Evolutionary conservation across 1,284 basidiomycete genomes (phyloP).

Genomic region (Cutaneotrichosporon dermatis): DNA sequence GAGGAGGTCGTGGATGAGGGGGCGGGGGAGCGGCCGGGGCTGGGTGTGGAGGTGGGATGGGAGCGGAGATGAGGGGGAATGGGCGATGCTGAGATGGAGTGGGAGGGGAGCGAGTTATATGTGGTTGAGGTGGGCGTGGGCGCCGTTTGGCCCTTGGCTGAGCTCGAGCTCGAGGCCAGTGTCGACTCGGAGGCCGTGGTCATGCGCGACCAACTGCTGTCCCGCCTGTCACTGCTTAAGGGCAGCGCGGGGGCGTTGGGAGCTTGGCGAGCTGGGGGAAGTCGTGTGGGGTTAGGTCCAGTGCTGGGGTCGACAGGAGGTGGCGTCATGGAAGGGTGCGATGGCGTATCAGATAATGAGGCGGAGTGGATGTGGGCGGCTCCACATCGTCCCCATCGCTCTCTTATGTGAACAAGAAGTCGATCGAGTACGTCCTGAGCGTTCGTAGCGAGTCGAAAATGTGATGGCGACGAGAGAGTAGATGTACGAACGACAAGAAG

Average conservation of each 20-base stretch:
- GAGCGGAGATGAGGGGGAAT: too few species aligned
- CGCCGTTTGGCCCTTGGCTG: not conserved
- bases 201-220: constrained; percentile 1
- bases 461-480: not conserved
- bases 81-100: not conserved
- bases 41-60: too few species aligned
- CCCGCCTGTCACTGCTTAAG: not conserved
- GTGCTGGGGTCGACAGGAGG: too few species aligned
- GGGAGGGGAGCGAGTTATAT: not conserved
- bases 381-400: not conserved
- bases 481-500: not conserved
- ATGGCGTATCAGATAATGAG: not conserved
- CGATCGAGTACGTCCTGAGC: not conserved
- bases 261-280: too few species aligned
- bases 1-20: not conserved
- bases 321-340: not conserved
- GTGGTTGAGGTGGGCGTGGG: not conserved
- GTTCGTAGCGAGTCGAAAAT: not conserved
- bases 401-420: not conserved
- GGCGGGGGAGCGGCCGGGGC: not conserved
- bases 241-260: too few species aligned
- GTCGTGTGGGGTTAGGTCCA: too few species aligned
- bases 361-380: not conserved
- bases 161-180: not conserved
- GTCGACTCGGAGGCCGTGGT: not conserved